Percentiles rank a stretch among this genome's conserved stretches.
phyloP scores from a whole-genome alignment of 148 eudicot genomes.

The Bassia scoparia region DNA sequence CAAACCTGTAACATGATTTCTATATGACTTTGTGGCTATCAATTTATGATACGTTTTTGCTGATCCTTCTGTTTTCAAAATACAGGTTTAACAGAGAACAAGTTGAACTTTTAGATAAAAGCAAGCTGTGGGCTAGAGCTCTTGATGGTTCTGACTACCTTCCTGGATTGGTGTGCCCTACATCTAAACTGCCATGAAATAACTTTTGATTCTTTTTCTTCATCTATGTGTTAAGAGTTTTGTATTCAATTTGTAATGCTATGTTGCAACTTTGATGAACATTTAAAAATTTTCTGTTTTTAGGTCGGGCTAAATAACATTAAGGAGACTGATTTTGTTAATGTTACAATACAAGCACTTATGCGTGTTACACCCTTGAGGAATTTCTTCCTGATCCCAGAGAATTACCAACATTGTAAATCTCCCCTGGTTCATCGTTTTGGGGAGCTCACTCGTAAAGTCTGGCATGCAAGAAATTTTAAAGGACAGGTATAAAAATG shows the following conservation, averaged over 20 bases:
- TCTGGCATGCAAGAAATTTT: constrained; percentile 93
- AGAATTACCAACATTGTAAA: constrained; percentile 73
- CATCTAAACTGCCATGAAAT: background rate
- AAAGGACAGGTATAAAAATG: constrained; percentile 79
- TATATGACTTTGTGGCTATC: background rate
- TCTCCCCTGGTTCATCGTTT: constrained; percentile 89
- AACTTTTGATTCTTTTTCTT: background rate
- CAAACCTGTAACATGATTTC: background rate
- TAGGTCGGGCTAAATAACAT: constrained; percentile 95
- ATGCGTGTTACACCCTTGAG: constrained; percentile 97
- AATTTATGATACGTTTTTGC: background rate
- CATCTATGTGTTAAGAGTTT: too few species aligned
- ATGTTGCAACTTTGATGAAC: constrained; percentile 5
- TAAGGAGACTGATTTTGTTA: constrained; percentile 87
- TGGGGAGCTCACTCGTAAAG: constrained; percentile 92
- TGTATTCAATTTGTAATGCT: background rate
- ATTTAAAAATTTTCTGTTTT: constrained; percentile 12
- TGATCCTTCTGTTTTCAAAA: constrained; percentile 5
- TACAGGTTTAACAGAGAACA: constrained; percentile 59
- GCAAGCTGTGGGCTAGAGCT: constrained; percentile 89
- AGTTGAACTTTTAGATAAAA: constrained; percentile 67
- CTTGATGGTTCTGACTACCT: constrained; percentile 98
- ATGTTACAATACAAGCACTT: constrained; percentile 88
- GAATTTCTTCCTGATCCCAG: constrained; percentile 91
- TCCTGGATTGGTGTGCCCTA: constrained; percentile 78